Evolutionary conservation across 2,329 filamentous ascomycete species (phyloP).

Genomic region (Tolypocladium tundrense): DNA sequence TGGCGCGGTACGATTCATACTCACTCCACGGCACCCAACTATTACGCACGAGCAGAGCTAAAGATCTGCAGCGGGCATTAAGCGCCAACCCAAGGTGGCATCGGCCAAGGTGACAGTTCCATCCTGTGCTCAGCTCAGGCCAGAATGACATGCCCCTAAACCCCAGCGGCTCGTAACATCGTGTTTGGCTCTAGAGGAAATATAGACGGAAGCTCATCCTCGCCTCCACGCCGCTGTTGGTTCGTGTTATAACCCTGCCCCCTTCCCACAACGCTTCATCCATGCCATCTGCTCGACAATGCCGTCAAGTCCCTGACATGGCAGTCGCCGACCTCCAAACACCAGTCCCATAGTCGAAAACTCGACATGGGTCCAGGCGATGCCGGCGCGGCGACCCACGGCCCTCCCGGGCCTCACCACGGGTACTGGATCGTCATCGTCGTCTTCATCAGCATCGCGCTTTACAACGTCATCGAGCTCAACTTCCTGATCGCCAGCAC

Average conservation of each 20-base stretch:
- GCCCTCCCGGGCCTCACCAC: background rate
- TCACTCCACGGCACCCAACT: background rate
- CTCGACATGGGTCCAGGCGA: background rate
- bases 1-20: background rate
- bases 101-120: background rate
- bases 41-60: background rate
- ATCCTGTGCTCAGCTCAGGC: background rate
- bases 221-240: background rate
- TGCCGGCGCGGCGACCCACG: background rate
- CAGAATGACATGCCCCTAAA: background rate
- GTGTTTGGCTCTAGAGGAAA: background rate
- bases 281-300: background rate
- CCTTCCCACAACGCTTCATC: background rate
- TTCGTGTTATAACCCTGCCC: background rate
- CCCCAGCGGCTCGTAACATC: background rate
- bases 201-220: background rate
- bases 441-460: slow-evolving; percentile 13
- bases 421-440: slow-evolving; percentile 5
- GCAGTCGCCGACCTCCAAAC: background rate
- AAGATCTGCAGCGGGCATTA: background rate
- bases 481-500: slow-evolving; percentile 15
- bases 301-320: background rate
- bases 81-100: background rate
- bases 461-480: slow-evolving; percentile 18
- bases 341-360: background rate